phyloP scores from a whole-genome alignment of 495 filamentous ascomycete species.

The Xylaria cubensis region DNA sequence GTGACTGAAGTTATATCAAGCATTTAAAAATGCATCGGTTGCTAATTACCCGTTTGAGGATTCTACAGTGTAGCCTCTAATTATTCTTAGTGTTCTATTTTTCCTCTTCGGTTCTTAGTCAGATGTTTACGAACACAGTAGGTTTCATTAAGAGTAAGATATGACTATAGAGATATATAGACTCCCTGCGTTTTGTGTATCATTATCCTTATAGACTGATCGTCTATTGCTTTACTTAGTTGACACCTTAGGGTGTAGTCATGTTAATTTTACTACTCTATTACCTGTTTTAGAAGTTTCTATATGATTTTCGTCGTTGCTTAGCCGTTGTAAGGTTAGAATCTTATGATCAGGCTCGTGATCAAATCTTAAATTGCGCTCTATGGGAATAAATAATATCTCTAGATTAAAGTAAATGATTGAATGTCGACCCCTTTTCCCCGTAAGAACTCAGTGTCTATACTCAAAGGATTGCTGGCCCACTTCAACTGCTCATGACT shows the following conservation, averaged over 20 bases:
- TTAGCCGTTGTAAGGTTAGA: not conserved
- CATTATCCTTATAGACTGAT: not conserved
- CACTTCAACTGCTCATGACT: not conserved
- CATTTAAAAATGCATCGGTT: not conserved
- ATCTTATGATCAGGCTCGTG: not conserved
- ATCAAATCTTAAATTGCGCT: not conserved
- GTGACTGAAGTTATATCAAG: not conserved
- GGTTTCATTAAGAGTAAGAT: too few species aligned
- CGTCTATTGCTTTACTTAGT: not conserved
- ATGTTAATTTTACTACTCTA: not conserved
- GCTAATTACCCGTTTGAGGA: not conserved
- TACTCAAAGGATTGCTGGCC: not conserved
- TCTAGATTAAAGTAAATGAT: slow-evolving; percentile 4
- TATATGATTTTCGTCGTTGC: too few species aligned
- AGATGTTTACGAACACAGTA: too few species aligned
- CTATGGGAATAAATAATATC: not conserved
- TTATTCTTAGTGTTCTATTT: not conserved
- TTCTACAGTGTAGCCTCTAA: not conserved
- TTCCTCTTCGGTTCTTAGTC: not conserved
- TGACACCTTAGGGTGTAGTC: not conserved
- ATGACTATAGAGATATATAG: not conserved
- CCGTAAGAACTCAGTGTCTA: not conserved
- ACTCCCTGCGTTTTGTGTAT: too few species aligned
- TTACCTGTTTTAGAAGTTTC: too few species aligned
- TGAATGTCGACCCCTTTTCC: not conserved